Evolutionary conservation across 108 stramenopile genomes (phyloP), one percentile per base, ranked within the genome.

Genomic region (Fistulifera pelliculosa): DNA sequence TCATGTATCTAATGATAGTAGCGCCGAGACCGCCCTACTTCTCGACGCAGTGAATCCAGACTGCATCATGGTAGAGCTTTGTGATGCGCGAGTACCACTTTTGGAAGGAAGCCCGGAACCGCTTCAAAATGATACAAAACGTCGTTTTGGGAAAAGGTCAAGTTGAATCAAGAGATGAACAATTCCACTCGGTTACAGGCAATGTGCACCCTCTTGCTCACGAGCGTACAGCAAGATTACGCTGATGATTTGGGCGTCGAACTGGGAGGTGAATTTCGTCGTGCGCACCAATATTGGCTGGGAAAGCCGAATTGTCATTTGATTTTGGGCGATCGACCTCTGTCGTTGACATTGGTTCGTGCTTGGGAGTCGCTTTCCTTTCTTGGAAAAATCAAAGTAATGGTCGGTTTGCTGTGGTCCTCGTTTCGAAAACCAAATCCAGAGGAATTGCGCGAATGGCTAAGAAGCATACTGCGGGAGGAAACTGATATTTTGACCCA

Each of bases 261-360:
- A 45, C 65, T 91, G 35, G 90, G 85, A 50, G 78, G 85, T 31
- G 90, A 91, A 67, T 87, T 91, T 55, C 70, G 66, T 31, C 57
- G 58, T 3, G 90, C 85, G 11, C 79, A 71, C 54, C 45, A 79
- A 39, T 79, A 68, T 35, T 79, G 78, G 74, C 42, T 61, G 23
- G 54, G 50, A 8, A 31, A 41, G 22, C 15, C 24, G 18, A 23
- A 58, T 21, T 22, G 45, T 24, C 64, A 71, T 44, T 56, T 86
- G 55, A 65, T 91, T 35, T 71, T 91, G 50, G 90, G 90, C 2
- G 90, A 91, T 59, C 70, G 90, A 24, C 90, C 90, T 12, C 61
- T 87, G 8, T 54, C 64, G 22, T 28, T 92, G 13, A 87, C 90
- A 23, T 52, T 91, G 17, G 44, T 73, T 2, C 67, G 85, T 7